phyloP scores from a whole-genome alignment of 73 alveolate genomes.

The Vitrella brassicaformis region DNA sequence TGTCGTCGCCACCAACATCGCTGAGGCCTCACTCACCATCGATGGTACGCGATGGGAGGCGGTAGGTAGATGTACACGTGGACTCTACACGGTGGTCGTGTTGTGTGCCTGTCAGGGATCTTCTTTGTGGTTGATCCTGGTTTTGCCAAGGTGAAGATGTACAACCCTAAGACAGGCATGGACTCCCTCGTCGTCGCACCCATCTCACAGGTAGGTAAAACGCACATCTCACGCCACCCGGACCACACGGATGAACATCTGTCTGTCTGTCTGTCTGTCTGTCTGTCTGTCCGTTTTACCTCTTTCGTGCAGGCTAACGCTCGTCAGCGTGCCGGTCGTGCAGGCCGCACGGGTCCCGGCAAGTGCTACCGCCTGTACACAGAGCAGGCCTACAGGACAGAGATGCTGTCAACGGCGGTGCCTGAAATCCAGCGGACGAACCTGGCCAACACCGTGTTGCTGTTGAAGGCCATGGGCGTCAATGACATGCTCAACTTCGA shows the following conservation, averaged over 20 bases:
- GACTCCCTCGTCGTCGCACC: conserved; percentile 78
- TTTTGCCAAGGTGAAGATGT: conserved; percentile 75
- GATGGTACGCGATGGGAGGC: conserved; percentile 33
- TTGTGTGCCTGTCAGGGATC: conserved; percentile 57
- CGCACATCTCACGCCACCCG: not conserved
- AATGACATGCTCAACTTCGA: conserved; percentile 91
- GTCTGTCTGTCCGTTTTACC: not conserved
- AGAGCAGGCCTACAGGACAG: conserved; percentile 85
- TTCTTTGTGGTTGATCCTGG: conserved; percentile 99
- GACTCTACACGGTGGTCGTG: conserved; percentile 52
- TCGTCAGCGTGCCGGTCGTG: conserved; percentile 96
- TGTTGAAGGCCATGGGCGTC: conserved; percentile 95
- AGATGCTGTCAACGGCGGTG: conserved; percentile 91
- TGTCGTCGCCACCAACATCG: conserved; percentile 96
- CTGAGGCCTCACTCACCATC: conserved; percentile 92
- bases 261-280: not conserved
- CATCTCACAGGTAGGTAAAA: conserved; percentile 46
- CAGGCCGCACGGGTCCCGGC: conserved; percentile 98
- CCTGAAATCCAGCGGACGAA: conserved; percentile 98
- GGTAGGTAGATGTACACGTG: too few relatives aligned
- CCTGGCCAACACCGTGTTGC: conserved; percentile 90
- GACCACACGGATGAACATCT: not conserved
- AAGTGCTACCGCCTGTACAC: conserved; percentile 87
- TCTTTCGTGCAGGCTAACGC: conserved; percentile 67
- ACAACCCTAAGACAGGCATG: conserved; percentile 87